phyloP scores from a whole-genome alignment of 2,329 filamentous ascomycete genomes.

The Metarhizium anisopliae region DNA sequence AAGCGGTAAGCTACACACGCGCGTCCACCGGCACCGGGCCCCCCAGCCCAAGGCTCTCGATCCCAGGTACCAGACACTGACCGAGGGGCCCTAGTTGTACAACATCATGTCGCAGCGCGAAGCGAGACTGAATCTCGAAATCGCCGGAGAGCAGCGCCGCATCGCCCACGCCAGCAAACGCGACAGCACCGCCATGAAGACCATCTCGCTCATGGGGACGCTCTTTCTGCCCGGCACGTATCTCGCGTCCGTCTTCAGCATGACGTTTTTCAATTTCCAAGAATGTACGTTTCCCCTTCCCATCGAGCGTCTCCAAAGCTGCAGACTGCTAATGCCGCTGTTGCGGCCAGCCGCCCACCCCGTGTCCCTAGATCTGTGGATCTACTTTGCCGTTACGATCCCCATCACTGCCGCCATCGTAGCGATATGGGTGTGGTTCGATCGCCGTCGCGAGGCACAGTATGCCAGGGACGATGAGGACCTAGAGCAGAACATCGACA shows the following conservation, averaged over 20 bases:
- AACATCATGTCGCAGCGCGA: slow-evolving; percentile 59
- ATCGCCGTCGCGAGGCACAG: slow-evolving; percentile 37
- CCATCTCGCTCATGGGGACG: slow-evolving; percentile 52
- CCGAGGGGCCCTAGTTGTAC: slow-evolving; percentile 39
- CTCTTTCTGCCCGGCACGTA: slow-evolving; percentile 55
- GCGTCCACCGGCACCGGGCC: not conserved
- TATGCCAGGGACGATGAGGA: slow-evolving; percentile 41
- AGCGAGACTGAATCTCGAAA: slow-evolving; percentile 54
- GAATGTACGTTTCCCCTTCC: slow-evolving; percentile 22
- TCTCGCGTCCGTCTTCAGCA: slow-evolving; percentile 54
- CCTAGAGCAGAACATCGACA: slow-evolving; percentile 44
- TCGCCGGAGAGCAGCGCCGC: slow-evolving; percentile 50
- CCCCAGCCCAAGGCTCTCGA: not conserved
- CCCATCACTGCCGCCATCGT: slow-evolving; percentile 49
- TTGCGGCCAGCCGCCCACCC: slow-evolving; percentile 21
- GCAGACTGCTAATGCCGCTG: slow-evolving; percentile 4
- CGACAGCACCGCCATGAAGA: slow-evolving; percentile 57
- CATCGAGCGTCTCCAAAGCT: not conserved
- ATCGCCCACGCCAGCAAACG: slow-evolving; percentile 52
- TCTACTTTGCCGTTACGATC: slow-evolving; percentile 54
- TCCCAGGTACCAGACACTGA: not conserved
- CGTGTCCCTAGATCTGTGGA: slow-evolving; percentile 47
- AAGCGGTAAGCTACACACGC: slow-evolving; percentile 37
- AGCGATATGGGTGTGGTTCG: slow-evolving; percentile 44
- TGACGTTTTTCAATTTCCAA: slow-evolving; percentile 59